A percentile compares a stretch with the other conserved stretches of the same genome.
Evolutionary conservation across 169 alveolate species (phyloP).

Genomic region (Eimeria sp.): DNA sequence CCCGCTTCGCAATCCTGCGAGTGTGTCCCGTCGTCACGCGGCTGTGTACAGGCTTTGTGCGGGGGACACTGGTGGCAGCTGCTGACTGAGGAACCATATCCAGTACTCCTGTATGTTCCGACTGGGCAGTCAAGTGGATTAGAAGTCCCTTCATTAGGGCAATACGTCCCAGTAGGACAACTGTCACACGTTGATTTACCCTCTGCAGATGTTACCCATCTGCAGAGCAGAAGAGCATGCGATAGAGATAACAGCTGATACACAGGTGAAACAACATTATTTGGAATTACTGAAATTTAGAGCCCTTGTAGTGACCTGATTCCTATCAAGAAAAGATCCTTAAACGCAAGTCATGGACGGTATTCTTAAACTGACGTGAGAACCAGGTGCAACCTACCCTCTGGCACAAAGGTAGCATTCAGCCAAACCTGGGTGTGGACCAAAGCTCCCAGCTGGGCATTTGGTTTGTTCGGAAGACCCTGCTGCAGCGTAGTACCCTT

Average conservation of each 20-base stretch:
- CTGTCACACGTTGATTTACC: not conserved
- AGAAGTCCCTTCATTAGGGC: slow-evolving; percentile 67
- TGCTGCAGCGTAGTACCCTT: slow-evolving; percentile 70
- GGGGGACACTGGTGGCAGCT: slow-evolving; percentile 65
- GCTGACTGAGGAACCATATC: slow-evolving; percentile 42
- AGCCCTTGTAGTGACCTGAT: not conserved
- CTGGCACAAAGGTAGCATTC: slow-evolving; percentile 75
- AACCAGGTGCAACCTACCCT: slow-evolving; percentile 16
- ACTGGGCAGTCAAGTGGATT: not conserved
- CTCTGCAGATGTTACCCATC: not conserved
- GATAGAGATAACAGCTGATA: too few species aligned
- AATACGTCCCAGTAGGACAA: slow-evolving; percentile 51
- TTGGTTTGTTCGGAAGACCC: not conserved
- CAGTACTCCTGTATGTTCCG: slow-evolving; percentile 44
- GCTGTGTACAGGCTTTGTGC: not conserved
- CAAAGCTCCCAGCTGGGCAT: slow-evolving; percentile 77
- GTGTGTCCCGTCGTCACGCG: not conserved
- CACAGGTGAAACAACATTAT: not conserved
- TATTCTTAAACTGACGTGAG: not conserved
- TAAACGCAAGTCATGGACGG: not conserved
- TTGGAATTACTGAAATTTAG: not conserved
- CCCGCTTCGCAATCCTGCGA: slow-evolving; percentile 37
- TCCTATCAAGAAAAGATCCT: not conserved
- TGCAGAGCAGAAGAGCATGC: not conserved
- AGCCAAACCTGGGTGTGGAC: slow-evolving; percentile 55